phyloP scores from a whole-genome alignment of 805 yeast species.

The Alloascoidea hylecoeti region DNA sequence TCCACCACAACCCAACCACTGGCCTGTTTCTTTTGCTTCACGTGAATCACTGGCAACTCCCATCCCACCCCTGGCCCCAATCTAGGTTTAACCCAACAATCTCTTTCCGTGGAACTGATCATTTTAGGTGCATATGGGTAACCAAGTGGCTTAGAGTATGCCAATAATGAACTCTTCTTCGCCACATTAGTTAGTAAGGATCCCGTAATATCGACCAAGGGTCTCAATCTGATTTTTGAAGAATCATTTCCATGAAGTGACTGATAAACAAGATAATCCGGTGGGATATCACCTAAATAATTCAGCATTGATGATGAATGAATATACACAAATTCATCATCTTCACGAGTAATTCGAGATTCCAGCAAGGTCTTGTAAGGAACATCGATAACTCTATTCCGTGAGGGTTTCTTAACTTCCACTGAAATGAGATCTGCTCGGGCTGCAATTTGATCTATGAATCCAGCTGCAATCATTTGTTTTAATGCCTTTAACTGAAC shows the following conservation, averaged over 20 bases:
- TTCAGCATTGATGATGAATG: slow-evolving; percentile 66
- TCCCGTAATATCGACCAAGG: slow-evolving; percentile 64
- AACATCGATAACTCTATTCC: slow-evolving; percentile 22
- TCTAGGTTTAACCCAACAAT: slow-evolving; percentile 83
- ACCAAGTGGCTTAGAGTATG: slow-evolving; percentile 86
- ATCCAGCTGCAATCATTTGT: slow-evolving; percentile 90
- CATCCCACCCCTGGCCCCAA: slow-evolving; percentile 87
- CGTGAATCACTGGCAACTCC: slow-evolving; percentile 78
- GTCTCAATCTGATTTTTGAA: slow-evolving; percentile 49
- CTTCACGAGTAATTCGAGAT: slow-evolving; percentile 15
- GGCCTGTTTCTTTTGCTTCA: slow-evolving; percentile 47
- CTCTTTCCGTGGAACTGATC: slow-evolving; percentile 52
- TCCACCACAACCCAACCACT: slow-evolving; percentile 52
- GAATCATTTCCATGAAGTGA: slow-evolving; percentile 36
- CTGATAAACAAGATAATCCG: slow-evolving; percentile 64
- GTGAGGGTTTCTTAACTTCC: slow-evolving; percentile 46
- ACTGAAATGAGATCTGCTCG: slow-evolving; percentile 63
- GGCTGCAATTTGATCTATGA: slow-evolving; percentile 78
- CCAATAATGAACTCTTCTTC: slow-evolving; percentile 52
- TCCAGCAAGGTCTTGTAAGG: slow-evolving; percentile 45
- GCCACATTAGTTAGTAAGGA: slow-evolving; percentile 69
- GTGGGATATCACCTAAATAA: slow-evolving; percentile 55
- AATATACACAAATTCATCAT: slow-evolving; percentile 48
- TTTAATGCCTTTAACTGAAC: slow-evolving; percentile 65
- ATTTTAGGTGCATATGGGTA: slow-evolving; percentile 77